Percentiles rank a stretch among this genome's conserved stretches.
phyloP scores from a whole-genome alignment of 1,284 basidiomycete genomes.

The Cryptococcus hybrid region DNA sequence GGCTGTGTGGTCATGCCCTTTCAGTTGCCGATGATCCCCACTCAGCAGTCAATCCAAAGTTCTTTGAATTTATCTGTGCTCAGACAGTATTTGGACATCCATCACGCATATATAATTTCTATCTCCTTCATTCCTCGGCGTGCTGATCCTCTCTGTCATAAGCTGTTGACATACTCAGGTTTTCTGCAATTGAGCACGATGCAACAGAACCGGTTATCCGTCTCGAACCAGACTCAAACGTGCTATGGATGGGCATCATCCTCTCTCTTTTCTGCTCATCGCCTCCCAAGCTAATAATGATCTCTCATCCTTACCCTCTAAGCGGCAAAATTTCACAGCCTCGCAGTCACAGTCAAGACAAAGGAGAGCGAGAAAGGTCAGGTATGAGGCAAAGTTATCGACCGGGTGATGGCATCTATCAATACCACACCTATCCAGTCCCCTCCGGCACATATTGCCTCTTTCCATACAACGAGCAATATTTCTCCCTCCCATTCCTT shows the following conservation, averaged over 20 bases:
- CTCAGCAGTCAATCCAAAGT: too few relatives aligned
- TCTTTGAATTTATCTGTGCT: too few relatives aligned
- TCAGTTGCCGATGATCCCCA: too few relatives aligned
- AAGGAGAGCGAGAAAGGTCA: too few relatives aligned
- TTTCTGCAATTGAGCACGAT: too few relatives aligned
- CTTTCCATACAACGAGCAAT: not conserved
- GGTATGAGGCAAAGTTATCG: too few relatives aligned
- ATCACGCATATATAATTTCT: not conserved
- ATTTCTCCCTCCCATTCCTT: not conserved
- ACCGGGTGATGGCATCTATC: too few relatives aligned
- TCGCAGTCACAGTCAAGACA: too few relatives aligned
- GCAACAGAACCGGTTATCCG: not conserved
- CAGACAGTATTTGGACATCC: too few relatives aligned
- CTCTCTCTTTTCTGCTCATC: slow-evolving; percentile 7
- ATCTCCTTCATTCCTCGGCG: not conserved
- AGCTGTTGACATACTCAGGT: too few relatives aligned
- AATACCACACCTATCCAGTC: too few relatives aligned
- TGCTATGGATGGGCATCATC: slow-evolving; percentile 13
- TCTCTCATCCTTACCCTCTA: slow-evolving; percentile 22
- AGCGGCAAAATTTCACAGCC: not conserved
- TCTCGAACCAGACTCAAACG: not conserved
- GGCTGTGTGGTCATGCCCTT: too few relatives aligned
- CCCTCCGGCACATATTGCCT: not conserved
- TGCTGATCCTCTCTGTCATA: not conserved
- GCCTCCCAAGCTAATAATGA: not conserved